Conservation (phyloP, 495 filamentous ascomycete genomes). For the Penicillium atrosanguineum region DNA sequence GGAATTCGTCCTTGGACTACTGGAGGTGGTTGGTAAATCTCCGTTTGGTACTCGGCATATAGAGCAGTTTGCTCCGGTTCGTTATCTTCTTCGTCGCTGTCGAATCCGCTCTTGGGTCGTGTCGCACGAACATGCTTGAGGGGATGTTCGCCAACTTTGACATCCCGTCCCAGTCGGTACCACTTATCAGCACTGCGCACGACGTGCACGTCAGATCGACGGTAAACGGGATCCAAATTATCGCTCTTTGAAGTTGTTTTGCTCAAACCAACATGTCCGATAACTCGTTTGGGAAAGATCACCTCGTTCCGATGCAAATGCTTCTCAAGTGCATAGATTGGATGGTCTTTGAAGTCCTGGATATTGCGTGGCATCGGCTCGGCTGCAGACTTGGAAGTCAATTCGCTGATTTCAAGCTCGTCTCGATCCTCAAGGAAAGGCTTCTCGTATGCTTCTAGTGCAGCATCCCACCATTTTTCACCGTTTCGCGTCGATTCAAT, state of each 20-base stretch:
- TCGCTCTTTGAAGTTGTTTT: conserved; percentile 54
- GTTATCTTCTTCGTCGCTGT: conserved; percentile 39
- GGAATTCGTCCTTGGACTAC: conserved; percentile 74
- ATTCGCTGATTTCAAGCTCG: conserved; percentile 75
- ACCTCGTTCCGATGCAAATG: conserved; percentile 85
- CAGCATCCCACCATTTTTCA: conserved; percentile 68
- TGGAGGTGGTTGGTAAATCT: conserved; percentile 69
- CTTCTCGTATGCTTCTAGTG: conserved; percentile 59
- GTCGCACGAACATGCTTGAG: conserved; percentile 62
- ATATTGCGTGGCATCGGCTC: conserved; percentile 91
- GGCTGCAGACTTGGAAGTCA: conserved; percentile 62
- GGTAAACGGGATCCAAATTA: conserved; percentile 65
- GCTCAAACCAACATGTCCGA: conserved; percentile 75
- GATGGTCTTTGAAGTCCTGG: conserved; percentile 90
- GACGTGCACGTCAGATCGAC: conserved; percentile 72
- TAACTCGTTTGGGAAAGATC: conserved; percentile 64
- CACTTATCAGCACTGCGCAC: conserved; percentile 78
- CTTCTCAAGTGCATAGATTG: conserved; percentile 81
- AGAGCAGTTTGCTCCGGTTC: conserved; percentile 49
- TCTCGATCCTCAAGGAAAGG: conserved; percentile 62
- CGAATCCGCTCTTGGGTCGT: conserved; percentile 34
- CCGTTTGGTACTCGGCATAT: conserved; percentile 75
- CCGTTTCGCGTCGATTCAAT: conserved; percentile 68
- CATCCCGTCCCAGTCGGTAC: conserved; percentile 79
- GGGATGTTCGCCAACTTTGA: conserved; percentile 71